These are phyloP conservation scores for Geotrichum macrosporum DNA, from an alignment of 1,139 yeast genomes.

Conservation along the genomic window DNA sequence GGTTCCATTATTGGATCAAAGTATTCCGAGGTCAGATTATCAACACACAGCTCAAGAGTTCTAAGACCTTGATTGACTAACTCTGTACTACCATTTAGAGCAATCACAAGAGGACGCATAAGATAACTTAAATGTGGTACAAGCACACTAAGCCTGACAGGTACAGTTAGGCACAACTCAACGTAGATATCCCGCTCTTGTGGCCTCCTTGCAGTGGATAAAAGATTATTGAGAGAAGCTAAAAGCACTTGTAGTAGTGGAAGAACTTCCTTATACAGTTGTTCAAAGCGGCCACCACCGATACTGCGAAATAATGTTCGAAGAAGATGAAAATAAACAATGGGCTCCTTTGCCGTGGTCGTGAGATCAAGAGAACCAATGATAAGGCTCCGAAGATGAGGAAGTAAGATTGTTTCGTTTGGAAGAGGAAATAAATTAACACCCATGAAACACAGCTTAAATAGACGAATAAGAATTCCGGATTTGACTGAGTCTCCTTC, in stretches of 20 bases:
- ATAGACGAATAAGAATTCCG: conserved; percentile 74
- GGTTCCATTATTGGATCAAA: conserved; percentile 97
- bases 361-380: conserved; percentile 74
- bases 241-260: conserved; percentile 83
- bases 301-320: conserved; percentile 89
- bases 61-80: conserved; percentile 90
- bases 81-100: conserved; percentile 86
- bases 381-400: conserved; percentile 79
- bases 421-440: conserved; percentile 85
- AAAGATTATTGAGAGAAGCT: conserved; percentile 78
- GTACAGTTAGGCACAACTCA: conserved; percentile 90
- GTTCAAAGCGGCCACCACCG: conserved; percentile 94
- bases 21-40: conserved; percentile 90
- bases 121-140: conserved; percentile 87
- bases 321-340: conserved; percentile 81
- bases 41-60: conserved; percentile 94
- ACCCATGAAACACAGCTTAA: conserved; percentile 92
- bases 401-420: conserved; percentile 81
- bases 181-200: conserved; percentile 92
- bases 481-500: conserved; percentile 74
- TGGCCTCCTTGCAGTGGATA: conserved; percentile 77
- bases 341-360: conserved; percentile 87
- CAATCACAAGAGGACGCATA: conserved; percentile 86
- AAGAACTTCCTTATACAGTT: conserved; percentile 83
- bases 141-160: conserved; percentile 84